Evolutionary conservation across 305 asterid genomes (phyloP), one percentile per base, ranked within the genome.

Genomic region (Fraxinus greggii): DNA sequence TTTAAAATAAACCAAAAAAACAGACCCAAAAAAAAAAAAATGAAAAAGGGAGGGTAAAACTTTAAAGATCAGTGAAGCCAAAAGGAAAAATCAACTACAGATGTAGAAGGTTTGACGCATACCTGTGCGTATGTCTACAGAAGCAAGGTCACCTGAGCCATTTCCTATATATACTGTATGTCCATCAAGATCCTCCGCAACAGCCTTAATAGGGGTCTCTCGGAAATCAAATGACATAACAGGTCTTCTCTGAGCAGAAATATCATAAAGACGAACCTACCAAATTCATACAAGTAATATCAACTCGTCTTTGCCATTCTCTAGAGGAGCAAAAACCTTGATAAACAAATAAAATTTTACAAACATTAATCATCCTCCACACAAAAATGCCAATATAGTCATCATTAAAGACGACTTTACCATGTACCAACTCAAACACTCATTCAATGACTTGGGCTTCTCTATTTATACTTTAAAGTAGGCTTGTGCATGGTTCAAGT

Each of bases 71-170:
- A 24, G 61, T 76, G 23, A 51, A 13, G 65, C 36, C 24, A 33
- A 59, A 59, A 7, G 15, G 31, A 12, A 56, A 21, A 26, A 79
- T 73, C 23, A 70, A 7, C 54, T 35, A 28, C 69, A 83, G 40
- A 77, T 38, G 77, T 76, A 74, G 38, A 80, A 80, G 61, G 21
- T 35, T 33, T 17, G 33, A 79, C 73, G 19, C 80, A 42, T 80
- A 96, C 99, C 98, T 87, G 97, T 96, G 38, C 98, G 98, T 38
- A 90, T 90, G 84, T 96, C 98, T 83, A 90, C 40, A 79, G 97
- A 91, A 85, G 98, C 99, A 86, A 96, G 97, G 87, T 96, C 99
- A 3, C 99, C 99, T 3, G 98, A 90, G 61, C 97, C 97, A 88
- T 93, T 96, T 86, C 98, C 98, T 77, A 91, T 69, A 83, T 93